phyloP scores from a whole-genome alignment of 805 yeast species.

The Yarrowia sp. region DNA sequence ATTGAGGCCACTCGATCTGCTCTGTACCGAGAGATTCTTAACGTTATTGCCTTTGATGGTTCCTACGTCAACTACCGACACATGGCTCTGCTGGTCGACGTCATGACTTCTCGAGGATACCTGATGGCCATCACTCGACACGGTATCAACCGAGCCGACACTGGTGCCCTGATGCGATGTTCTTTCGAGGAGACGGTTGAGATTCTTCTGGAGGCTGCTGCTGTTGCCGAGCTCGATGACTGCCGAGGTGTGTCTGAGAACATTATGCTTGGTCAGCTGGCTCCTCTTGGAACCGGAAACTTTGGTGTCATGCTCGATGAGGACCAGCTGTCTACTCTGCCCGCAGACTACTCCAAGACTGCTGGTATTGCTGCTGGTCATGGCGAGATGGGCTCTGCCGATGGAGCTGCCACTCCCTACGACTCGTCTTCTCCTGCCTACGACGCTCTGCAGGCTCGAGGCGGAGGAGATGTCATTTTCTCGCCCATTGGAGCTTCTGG shows the following conservation, averaged over 20 bases:
- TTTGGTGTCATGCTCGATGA: conserved; percentile 96
- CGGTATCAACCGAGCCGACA: conserved; percentile 97
- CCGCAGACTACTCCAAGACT: conserved; percentile 45
- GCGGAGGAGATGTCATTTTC: conserved; percentile 67
- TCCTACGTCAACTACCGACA: conserved; percentile 98
- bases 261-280: conserved; percentile 95
- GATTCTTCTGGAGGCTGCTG: conserved; percentile 95
- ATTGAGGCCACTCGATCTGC: conserved; percentile 98
- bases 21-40: conserved; percentile 86
- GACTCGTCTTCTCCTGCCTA: conserved; percentile 56
- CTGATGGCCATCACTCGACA: conserved; percentile 99
- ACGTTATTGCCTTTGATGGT: conserved; percentile 99
- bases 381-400: conserved; percentile 48
- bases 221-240: conserved; percentile 95
- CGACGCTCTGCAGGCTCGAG: conserved; percentile 35
- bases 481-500: conserved; percentile 92
- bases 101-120: conserved; percentile 98
- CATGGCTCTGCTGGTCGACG: conserved; percentile 95
- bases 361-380: conserved; percentile 34
- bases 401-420: conserved; percentile 91
- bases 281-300: conserved; percentile 98
- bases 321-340: conserved; percentile 64
- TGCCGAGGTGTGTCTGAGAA: conserved; percentile 98
- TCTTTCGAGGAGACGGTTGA: conserved; percentile 99
- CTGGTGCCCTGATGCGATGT: conserved; percentile 99